Base-by-base conservation (phyloP, 1,284 basidiomycete species). In the Austroboletus niveus region DNA sequence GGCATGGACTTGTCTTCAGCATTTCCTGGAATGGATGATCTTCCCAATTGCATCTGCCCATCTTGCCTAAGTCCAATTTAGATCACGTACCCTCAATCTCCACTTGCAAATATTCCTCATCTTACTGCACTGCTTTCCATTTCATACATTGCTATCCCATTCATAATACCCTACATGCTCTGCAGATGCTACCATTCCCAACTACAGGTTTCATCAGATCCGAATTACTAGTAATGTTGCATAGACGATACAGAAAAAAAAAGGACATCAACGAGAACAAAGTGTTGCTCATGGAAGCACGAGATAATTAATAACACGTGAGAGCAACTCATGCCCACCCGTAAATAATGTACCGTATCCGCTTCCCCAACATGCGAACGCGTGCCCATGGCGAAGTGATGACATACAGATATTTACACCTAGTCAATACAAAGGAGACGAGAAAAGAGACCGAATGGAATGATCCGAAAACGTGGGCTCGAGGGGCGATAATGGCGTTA, bases 31-130 rank as follows among this genome's bases (percentile, higher is more conserved):
- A 8, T 29, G 4, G 29, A 48, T 4, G 22, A 7, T 1, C 17
- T 55, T 36, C 65, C 61, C 3, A 47, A 53, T 5, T 63, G 57
- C n/a, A 39, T 47, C 15, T 66, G 68, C 11, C 64, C 68, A 2
- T 42, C 40, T 0, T 70, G 68, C 27, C 30, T 36, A 12, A 56
- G 63, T 35, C 45, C 54, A 35, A 66, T 66, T 35, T 70, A 56
- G 29, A 17, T 5, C 2, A 24, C n/a, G 5, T 20, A 8, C 8
- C 20, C 7, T 15, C 12, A 7, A 36, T 32, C 8, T 32, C 31
- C 31, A 32, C 12, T 12, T 36, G 15, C 15, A 36, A 2, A 11
- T 14, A 14, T 34, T n/a, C 7, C 12, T 6, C 35, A 36, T 36
- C 15, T 36, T 15, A 36, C 15, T 10, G 35, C 35, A 14, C 14